phyloP scores from a whole-genome alignment of 2,329 filamentous ascomycete genomes.

The Dothideomycetidae sp. region DNA sequence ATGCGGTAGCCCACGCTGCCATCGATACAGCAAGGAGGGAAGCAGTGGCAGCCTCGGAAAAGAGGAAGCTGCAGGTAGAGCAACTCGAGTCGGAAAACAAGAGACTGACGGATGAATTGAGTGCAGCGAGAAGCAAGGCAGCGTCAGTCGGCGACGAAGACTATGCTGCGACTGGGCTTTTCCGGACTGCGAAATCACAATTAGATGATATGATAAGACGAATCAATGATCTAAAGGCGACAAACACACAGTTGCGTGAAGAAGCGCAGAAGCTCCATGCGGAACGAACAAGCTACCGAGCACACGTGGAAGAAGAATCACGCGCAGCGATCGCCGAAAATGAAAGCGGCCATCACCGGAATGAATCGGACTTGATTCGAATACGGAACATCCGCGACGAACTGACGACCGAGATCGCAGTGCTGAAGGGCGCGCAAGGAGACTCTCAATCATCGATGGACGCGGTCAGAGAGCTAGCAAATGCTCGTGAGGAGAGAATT shows the following conservation, averaged over 20 bases:
- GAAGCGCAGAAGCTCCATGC: conserved; percentile 74
- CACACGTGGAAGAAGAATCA: conserved; percentile 67
- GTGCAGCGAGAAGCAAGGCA: conserved; percentile 51
- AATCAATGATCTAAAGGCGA: conserved; percentile 80
- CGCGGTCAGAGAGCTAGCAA: conserved; percentile 66
- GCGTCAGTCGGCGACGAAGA: conserved; percentile 78
- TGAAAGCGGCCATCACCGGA: conserved; percentile 64
- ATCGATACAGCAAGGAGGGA: conserved; percentile 65
- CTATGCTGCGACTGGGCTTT: conserved; percentile 81
- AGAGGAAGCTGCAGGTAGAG: conserved; percentile 81
- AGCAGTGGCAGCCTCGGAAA: conserved; percentile 57
- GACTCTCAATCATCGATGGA: conserved; percentile 55
- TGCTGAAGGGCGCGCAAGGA: conserved; percentile 66
- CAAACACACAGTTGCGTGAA: conserved; percentile 69
- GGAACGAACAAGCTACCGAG: conserved; percentile 69
- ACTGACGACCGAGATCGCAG: conserved; percentile 62
- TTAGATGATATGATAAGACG: conserved; percentile 87
- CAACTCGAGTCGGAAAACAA: conserved; percentile 63
- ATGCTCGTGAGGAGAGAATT: conserved; percentile 69
- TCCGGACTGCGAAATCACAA: conserved; percentile 79
- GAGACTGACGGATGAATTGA: conserved; percentile 64
- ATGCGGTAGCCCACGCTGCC: conserved; percentile 45
- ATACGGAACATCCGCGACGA: conserved; percentile 79
- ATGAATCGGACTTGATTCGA: conserved; percentile 72
- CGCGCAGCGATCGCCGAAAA: conserved; percentile 59